phyloP scores from a whole-genome alignment of 2,329 filamentous ascomycete species.

The Lachnum nothofagi region DNA sequence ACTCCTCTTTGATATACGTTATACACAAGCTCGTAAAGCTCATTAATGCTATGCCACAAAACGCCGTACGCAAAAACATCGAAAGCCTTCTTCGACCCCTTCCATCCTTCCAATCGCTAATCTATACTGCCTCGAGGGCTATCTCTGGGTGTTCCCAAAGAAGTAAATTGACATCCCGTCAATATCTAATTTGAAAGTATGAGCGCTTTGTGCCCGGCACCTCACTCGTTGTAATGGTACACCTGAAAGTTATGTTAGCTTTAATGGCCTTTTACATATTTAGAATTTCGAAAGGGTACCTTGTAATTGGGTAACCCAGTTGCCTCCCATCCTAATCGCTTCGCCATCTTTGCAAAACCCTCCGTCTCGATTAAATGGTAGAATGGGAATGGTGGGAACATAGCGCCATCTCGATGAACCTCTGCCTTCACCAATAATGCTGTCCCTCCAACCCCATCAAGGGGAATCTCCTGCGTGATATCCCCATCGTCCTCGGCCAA shows the following conservation, averaged over 20 bases:
- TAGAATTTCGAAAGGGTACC: slow-evolving; percentile 47
- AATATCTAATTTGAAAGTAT: slow-evolving; percentile 19
- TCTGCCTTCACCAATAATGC: slow-evolving; percentile 92
- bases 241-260: slow-evolving; percentile 20
- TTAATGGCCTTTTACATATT: neutral
- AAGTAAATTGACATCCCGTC: slow-evolving; percentile 7
- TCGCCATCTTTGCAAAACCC: slow-evolving; percentile 96
- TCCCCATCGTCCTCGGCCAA: slow-evolving; percentile 58
- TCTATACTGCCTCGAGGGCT: slow-evolving; percentile 11
- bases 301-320: slow-evolving; percentile 95
- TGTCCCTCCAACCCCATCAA: slow-evolving; percentile 93
- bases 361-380: slow-evolving; percentile 98
- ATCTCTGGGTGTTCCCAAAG: slow-evolving; percentile 1
- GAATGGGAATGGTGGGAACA: slow-evolving; percentile 96
- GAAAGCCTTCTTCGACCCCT: neutral
- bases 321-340: slow-evolving; percentile 75
- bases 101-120: neutral
- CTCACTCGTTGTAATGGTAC: slow-evolving; percentile 30
- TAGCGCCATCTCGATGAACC: slow-evolving; percentile 93
- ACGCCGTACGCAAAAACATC: slow-evolving; percentile 17
- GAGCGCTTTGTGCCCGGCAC: slow-evolving; percentile 24
- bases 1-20: slow-evolving; percentile 21
- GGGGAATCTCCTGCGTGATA: slow-evolving; percentile 57
- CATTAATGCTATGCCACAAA: slow-evolving; percentile 23
- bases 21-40: slow-evolving; percentile 18